A percentile compares a stretch with the other conserved stretches of the same genome.
These are phyloP conservation scores for Salvia miltiorrhiza DNA, from an alignment of 257 asterid species.

Conservation along the genomic window DNA sequence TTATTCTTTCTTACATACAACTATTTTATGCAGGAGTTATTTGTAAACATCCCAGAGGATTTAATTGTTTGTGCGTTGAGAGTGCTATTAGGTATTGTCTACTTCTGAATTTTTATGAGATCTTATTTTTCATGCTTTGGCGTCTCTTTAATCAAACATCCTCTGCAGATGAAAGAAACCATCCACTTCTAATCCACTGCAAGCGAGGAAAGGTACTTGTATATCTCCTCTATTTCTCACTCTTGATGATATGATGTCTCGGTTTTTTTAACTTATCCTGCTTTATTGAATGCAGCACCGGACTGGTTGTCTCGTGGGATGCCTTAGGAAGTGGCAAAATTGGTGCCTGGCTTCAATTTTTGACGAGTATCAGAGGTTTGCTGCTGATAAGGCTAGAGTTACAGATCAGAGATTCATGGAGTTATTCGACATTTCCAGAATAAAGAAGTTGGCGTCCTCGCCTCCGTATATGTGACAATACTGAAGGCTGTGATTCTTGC, in stretches of 20 bases:
- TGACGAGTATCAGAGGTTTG: slow-evolving; percentile 76
- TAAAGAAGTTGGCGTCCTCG: slow-evolving; percentile 29
- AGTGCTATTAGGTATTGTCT: slow-evolving; percentile 53
- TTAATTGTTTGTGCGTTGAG: slow-evolving; percentile 51
- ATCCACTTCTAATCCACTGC: slow-evolving; percentile 85
- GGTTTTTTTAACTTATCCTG: neutral
- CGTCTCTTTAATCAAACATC: slow-evolving; percentile 5
- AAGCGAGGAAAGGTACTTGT: slow-evolving; percentile 76
- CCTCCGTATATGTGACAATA: slow-evolving; percentile 22
- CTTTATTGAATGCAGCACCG: slow-evolving; percentile 53
- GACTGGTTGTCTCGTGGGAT: slow-evolving; percentile 89
- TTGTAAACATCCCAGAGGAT: slow-evolving; percentile 62
- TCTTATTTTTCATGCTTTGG: neutral
- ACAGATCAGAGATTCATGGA: slow-evolving; percentile 77
- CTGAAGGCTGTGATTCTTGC: neutral
- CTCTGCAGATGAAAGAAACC: slow-evolving; percentile 64
- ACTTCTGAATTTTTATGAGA: neutral
- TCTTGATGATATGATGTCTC: neutral
- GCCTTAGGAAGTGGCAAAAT: slow-evolving; percentile 68
- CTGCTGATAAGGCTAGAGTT: slow-evolving; percentile 79
- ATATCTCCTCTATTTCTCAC: neutral
- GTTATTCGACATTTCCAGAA: slow-evolving; percentile 52
- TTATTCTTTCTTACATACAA: neutral
- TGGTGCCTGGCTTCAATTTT: slow-evolving; percentile 86
- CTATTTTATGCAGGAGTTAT: slow-evolving; percentile 59